Base-by-base conservation (phyloP, 345 rosid species). In the Citropsis articulata region DNA sequence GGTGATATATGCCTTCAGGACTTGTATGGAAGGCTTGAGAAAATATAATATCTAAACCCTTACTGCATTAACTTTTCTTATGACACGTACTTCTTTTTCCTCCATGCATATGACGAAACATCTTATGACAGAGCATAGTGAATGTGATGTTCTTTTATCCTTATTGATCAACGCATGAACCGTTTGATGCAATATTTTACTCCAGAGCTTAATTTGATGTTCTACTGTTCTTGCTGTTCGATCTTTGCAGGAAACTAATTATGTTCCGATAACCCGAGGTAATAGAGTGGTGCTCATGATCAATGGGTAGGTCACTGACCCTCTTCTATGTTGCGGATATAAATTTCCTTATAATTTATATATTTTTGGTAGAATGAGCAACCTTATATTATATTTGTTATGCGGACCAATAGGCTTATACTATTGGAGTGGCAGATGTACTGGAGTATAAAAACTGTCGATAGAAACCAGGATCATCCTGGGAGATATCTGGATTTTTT, bases 181-280 rank as follows among this genome's bases (percentile, higher is more conserved):
- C 25, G 25, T 56, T 67, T 18, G 36, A 67, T 35, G 56, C 35
- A 2, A 57, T 56, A 68, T 53, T 35, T 66, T 6, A 33, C 55
- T 19, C 19, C 31, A 31, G 35, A 18, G 14, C 40, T 2, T 64
- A 9, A 36, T 67, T 55, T 55, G n/a, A 14, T 66, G 53, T 66
- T 66, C 53, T 22, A 36, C n/a, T 35, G 57, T 76, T 76, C 60
- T 50, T 66, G 35, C 36, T 59, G 40, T 21, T 63, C 64, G 38
- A 81, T 82, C 71, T 83, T 78, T 88, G 87, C 92, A 96, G 99
- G 99, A 94, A 86, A 93, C 91, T 78, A 92, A 87, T 79, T 96
- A 96, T 84, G 97, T 96, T 81, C 97, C 98, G 42, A 96, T 96
- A 71, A 90, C 95, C 27, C 89, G 94, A 30, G 99, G 99, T 70